Base-by-base conservation (phyloP, 169 alveolate species). In the Perkinsus marinus region DNA sequence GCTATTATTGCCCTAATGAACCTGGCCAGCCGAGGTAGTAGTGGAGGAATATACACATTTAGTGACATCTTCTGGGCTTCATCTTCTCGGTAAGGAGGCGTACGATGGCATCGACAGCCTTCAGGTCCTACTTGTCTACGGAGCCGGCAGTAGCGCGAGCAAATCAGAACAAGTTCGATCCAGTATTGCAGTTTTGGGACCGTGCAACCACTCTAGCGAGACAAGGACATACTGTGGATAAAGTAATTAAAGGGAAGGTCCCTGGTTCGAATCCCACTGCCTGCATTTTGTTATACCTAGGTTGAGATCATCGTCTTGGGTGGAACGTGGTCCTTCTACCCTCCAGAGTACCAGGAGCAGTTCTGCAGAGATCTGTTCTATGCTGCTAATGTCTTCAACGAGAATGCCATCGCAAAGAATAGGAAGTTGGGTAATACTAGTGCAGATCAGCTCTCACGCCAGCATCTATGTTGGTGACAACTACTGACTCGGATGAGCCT, bases 71-170 rank as follows among this genome's bases (percentile, higher is more conserved):
- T n/a, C n/a, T n/a, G n/a, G n/a, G n/a, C n/a, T n/a, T n/a, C n/a
- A n/a, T n/a, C n/a, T n/a, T n/a, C n/a, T n/a, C n/a, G n/a, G n/a
- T n/a, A n/a, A n/a, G n/a, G n/a, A n/a, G n/a, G n/a, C n/a, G n/a
- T n/a, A n/a, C n/a, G n/a, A n/a, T n/a, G n/a, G n/a, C n/a, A n/a
- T n/a, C n/a, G n/a, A n/a, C n/a, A n/a, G n/a, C n/a, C n/a, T 57
- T 13, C 22, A 57, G 79, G 79, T 96, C 98, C 68, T 98, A 98
- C 93, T 95, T 98, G 41, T 96, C 98, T n/a, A 98, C 99, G 0
- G 99, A 98, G 92, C 99, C 99, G 9, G 99, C 99, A 0, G 98
- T 98, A 43, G 95, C 97, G 90, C 94, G 99, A 37, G 99, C 99
- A 2, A 98, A 98, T 91, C 99, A 98, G 93, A 97, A 97, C 92